phyloP scores from a whole-genome alignment of 2,329 filamentous ascomycete genomes.

The Diaporthe citriasiana region DNA sequence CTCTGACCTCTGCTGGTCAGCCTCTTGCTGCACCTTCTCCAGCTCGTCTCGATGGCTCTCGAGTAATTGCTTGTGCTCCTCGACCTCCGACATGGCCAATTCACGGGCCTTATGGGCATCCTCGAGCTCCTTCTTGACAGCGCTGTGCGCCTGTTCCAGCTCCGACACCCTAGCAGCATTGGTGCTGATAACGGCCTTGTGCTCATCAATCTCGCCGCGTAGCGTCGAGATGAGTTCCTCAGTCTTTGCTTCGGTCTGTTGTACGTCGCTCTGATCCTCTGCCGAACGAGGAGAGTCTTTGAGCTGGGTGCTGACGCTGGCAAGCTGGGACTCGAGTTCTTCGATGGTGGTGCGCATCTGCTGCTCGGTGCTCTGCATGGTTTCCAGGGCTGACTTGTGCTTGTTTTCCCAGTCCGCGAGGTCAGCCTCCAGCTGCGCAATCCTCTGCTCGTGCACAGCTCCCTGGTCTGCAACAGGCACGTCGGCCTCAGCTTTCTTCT shows the following conservation, averaged over 20 bases:
- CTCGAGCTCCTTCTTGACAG: slow-evolving; percentile 77
- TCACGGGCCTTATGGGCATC: slow-evolving; percentile 74
- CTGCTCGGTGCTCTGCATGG: slow-evolving; percentile 79
- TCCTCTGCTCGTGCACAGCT: slow-evolving; percentile 66
- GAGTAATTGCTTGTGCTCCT: slow-evolving; percentile 54
- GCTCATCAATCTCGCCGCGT: slow-evolving; percentile 83
- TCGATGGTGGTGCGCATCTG: slow-evolving; percentile 79
- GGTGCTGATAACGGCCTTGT: slow-evolving; percentile 79
- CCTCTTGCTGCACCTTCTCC: slow-evolving; percentile 73
- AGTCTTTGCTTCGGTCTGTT: slow-evolving; percentile 67
- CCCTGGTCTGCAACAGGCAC: slow-evolving; percentile 48
- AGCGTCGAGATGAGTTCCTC: slow-evolving; percentile 72
- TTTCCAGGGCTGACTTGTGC: slow-evolving; percentile 78
- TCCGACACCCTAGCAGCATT: slow-evolving; percentile 79
- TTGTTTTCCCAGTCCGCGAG: slow-evolving; percentile 81
- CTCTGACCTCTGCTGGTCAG: slow-evolving; percentile 65
- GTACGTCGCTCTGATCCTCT: slow-evolving; percentile 54
- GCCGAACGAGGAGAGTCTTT: slow-evolving; percentile 23
- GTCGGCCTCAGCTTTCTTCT: slow-evolving; percentile 48
- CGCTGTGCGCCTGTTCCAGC: slow-evolving; percentile 79
- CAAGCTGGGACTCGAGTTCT: slow-evolving; percentile 74
- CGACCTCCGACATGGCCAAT: slow-evolving; percentile 60
- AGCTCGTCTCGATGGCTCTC: slow-evolving; percentile 69
- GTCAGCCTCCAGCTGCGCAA: slow-evolving; percentile 78
- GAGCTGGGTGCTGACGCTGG: slow-evolving; percentile 36